Percentiles rank a stretch among this genome's conserved stretches.
These are phyloP conservation scores for Bretschneidera sinensis DNA, from an alignment of 345 rosid species.

Conservation along the genomic window DNA sequence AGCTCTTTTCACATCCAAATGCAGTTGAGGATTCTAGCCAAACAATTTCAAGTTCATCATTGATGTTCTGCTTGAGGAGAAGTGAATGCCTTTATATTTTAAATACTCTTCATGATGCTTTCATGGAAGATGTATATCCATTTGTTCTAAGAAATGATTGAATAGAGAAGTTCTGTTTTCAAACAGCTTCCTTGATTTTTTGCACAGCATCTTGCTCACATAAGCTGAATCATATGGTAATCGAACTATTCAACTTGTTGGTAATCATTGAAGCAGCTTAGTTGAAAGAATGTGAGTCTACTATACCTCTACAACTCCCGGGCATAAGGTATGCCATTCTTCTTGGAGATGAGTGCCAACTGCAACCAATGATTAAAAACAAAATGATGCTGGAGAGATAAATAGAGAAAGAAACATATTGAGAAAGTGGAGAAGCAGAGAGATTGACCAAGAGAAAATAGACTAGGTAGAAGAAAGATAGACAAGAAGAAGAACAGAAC, in stretches of 20 bases:
- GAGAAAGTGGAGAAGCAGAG: too few relatives aligned
- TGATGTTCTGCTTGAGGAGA: constrained; percentile 8
- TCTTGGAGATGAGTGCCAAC: constrained; percentile 51
- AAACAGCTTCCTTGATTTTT: constrained; percentile 28
- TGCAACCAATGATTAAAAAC: constrained; percentile 24
- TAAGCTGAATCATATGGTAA: constrained; percentile 19
- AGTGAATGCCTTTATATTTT: constrained; percentile 26
- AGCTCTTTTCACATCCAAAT: constrained; percentile 17
- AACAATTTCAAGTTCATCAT: neutral
- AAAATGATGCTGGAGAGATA: too few relatives aligned
- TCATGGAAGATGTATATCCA: constrained; percentile 24
- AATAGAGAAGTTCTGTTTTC: constrained; percentile 30
- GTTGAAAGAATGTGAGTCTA: constrained; percentile 50
- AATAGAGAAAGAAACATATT: too few relatives aligned
- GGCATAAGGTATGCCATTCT: constrained; percentile 37
- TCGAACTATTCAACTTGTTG: constrained; percentile 32
- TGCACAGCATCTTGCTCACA: constrained; percentile 39
- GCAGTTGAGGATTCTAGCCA: neutral
- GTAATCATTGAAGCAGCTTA: constrained; percentile 66
- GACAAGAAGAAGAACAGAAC: too few relatives aligned
- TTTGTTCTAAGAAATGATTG: neutral
- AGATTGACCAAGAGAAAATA: too few relatives aligned
- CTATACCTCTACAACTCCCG: constrained; percentile 44
- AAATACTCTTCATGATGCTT: constrained; percentile 10
- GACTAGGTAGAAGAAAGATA: too few relatives aligned